Evolutionary conservation across 805 yeast genomes (phyloP), one percentile per base, ranked within the genome.

Genomic region (Candida broadrunensis): DNA sequence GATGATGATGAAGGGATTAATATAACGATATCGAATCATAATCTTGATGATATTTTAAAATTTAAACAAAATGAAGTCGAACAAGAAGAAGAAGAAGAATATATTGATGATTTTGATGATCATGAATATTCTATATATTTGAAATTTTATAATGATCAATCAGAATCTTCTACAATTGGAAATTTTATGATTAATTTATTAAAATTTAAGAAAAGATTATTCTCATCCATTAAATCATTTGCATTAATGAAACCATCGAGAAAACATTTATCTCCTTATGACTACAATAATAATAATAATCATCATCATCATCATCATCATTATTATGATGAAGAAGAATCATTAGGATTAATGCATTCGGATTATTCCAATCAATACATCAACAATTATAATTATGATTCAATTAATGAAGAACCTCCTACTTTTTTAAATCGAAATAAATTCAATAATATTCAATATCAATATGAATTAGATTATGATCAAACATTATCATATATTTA

Each of bases 391-490:
- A 50, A 52, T 20, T 65, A 62, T 36, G 67, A 60, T 46, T 63
- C 70, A 12, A 55, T 64, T 27, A 61, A 65, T 43, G 69, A 63
- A 19, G 67, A 62, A 18, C 52, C 56, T 13, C 54, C 62, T 5
- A 42, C 46, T 18, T 53, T 55, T 44, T 35, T 55, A 23, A 49
- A 50, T 27, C 36, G 54, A 19, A 52, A 56, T 39, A 45, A 44
- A 12, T 44, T 48, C 36, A 47, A 51, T 42, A 52, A 50, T 37
- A 29, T 29, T 29, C 50, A 59, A 39, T 56, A 50, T 41, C 46
- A 47, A 39, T 60, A 65, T 42, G 59, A 60, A 43, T 37, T 44
- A 6, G 68, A 67, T 43, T 65, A 65, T 46, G 73, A 69, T 50
- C 52, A 56, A 38, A 58, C 64, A 2, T 48, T 69, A 15, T 54